Evolutionary conservation across 441 rosid genomes (phyloP).

Genomic region (Arabidopsis lyrata): DNA sequence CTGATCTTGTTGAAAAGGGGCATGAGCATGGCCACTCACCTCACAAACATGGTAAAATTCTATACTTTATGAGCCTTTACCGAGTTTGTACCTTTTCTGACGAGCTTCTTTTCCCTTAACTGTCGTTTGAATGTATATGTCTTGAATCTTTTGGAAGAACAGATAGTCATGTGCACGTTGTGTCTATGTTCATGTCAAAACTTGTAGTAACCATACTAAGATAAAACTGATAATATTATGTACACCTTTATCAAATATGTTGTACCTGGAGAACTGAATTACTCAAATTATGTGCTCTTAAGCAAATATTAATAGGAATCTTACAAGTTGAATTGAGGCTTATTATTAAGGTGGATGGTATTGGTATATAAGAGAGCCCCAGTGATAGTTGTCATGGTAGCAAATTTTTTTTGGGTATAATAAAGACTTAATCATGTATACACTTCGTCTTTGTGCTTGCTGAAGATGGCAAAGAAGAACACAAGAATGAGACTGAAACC

Average conservation of each 20-base stretch:
- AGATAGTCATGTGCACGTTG: conserved; percentile 19
- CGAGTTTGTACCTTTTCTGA: not conserved
- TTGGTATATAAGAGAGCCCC: conserved; percentile 10
- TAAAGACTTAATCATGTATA: conserved; percentile 14
- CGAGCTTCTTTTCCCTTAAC: not conserved
- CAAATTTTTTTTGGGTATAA: not conserved
- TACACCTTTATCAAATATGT: not conserved
- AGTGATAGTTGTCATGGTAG: conserved; percentile 35
- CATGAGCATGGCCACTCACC: conserved; percentile 52
- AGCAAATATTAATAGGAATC: not conserved
- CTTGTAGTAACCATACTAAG: conserved; percentile 17
- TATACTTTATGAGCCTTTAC: conserved; percentile 24
- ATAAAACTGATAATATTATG: conserved; percentile 1
- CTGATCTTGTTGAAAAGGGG: conserved; percentile 94
- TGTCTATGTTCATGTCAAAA: not conserved
- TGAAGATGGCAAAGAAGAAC: conserved; percentile 72
- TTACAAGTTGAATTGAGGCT: conserved; percentile 11
- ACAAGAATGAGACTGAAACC: conserved; percentile 53
- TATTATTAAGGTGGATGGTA: not conserved
- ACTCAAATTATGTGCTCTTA: conserved; percentile 3
- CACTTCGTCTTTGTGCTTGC: conserved; percentile 30
- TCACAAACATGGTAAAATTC: conserved; percentile 75
- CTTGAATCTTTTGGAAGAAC: conserved; percentile 14
- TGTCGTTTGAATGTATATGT: conserved; percentile 1
- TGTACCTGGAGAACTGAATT: not conserved